phyloP scores from a whole-genome alignment of 2,329 filamentous ascomycete genomes.

The Myriosclerotinia scirpicola region DNA sequence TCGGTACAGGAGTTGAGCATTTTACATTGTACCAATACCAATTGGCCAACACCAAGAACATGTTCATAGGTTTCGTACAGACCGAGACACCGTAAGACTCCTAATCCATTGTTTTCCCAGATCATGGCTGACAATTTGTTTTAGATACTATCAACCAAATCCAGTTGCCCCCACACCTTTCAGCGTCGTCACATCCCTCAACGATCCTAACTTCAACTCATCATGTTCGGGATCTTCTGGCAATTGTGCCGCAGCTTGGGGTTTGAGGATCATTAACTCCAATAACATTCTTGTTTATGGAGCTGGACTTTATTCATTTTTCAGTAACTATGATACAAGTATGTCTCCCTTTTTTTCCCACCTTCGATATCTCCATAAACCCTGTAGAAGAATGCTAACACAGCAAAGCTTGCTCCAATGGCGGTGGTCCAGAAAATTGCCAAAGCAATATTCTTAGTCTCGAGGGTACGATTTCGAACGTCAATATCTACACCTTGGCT shows the following conservation, averaged over 20 bases:
- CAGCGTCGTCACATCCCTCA: slow-evolving; percentile 42
- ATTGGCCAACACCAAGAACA: slow-evolving; percentile 42
- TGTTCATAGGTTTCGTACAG: slow-evolving; percentile 35
- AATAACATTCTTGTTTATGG: slow-evolving; percentile 51
- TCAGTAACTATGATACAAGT: slow-evolving; percentile 52
- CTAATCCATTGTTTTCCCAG: too few species aligned
- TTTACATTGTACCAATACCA: slow-evolving; percentile 55
- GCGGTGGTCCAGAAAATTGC: slow-evolving; percentile 27
- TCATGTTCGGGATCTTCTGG: slow-evolving; percentile 44
- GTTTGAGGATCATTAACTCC: slow-evolving; percentile 57
- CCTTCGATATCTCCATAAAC: not conserved
- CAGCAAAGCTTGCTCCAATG: slow-evolving; percentile 27
- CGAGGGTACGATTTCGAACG: slow-evolving; percentile 26
- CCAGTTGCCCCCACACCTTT: slow-evolving; percentile 65
- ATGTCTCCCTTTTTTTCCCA: not conserved
- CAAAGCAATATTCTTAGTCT: slow-evolving; percentile 32
- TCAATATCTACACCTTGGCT: slow-evolving; percentile 32
- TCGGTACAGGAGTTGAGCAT: slow-evolving; percentile 50
- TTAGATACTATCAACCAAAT: slow-evolving; percentile 64
- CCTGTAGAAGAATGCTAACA: not conserved
- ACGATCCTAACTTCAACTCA: slow-evolving; percentile 52
- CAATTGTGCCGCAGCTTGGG: slow-evolving; percentile 61
- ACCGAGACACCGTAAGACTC: slow-evolving; percentile 31
- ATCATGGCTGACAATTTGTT: not conserved
- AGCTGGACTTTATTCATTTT: slow-evolving; percentile 59